These are phyloP conservation scores for Epichloe glyceriae DNA, from an alignment of 2,329 filamentous ascomycete genomes.

Conservation along the genomic window DNA sequence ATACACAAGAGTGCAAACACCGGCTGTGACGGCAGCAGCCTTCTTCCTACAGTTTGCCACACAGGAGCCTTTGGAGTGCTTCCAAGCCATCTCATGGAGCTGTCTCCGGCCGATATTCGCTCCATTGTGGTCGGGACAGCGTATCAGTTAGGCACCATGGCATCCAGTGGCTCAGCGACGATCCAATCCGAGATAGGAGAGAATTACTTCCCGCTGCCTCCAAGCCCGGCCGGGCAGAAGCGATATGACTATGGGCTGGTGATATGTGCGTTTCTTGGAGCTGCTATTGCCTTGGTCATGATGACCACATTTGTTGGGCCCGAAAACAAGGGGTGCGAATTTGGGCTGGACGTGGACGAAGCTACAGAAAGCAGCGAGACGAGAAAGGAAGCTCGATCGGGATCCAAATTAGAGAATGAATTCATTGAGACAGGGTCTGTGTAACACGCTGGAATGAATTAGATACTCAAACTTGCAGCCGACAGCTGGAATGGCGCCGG, in stretches of 20 bases:
- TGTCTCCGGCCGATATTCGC: neutral
- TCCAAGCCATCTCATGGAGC: conserved; percentile 1
- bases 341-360: neutral
- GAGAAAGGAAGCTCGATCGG: neutral
- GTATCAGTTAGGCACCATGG: conserved; percentile 2
- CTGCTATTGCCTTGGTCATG: neutral
- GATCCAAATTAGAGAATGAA: neutral
- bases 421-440: neutral
- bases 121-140: conserved; percentile 2
- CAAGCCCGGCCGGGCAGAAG: neutral
- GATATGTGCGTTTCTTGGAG: neutral
- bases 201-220: neutral
- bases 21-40: neutral
- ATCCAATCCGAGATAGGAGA: conserved; percentile 1
- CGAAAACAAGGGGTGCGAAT: neutral
- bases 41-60: conserved; percentile 1
- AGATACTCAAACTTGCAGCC: no score
- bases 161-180: neutral
- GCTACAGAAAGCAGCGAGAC: neutral
- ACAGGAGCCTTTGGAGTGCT: conserved; percentile 2
- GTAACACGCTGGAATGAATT: neutral
- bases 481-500: no score
- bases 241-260: conserved; percentile 1
- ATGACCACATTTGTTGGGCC: neutral
- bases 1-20: conserved; percentile 1